These are phyloP conservation scores for Populus tremula DNA, from an alignment of 345 rosid species.

Conservation along the genomic window DNA sequence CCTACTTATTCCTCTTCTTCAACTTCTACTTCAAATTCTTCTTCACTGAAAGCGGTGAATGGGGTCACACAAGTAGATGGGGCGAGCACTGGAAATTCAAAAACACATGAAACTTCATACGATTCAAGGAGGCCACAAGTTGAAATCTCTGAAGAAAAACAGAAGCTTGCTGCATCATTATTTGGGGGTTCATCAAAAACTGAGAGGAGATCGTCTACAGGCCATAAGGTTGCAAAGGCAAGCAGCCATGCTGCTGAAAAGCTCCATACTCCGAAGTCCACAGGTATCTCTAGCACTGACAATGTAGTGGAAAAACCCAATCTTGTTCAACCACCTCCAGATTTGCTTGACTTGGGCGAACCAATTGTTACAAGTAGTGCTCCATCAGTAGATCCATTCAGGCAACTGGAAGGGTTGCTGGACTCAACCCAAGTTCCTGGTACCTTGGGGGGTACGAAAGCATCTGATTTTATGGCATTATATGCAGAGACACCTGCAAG, in stretches of 20 bases:
- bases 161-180: constrained; percentile 96
- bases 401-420: constrained; percentile 77
- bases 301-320: constrained; percentile 33
- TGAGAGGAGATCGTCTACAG: constrained; percentile 58
- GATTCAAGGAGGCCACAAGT: constrained; percentile 59
- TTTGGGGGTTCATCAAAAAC: constrained; percentile 75
- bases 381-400: constrained; percentile 67
- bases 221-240: constrained; percentile 51
- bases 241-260: constrained; percentile 39
- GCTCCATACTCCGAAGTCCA: constrained; percentile 25
- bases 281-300: constrained; percentile 1
- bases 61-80: constrained; percentile 42
- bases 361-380: constrained; percentile 37
- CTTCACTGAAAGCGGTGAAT: constrained; percentile 50
- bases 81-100: constrained; percentile 42
- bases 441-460: constrained; percentile 18
- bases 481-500: constrained; percentile 40
- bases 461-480: constrained; percentile 52
- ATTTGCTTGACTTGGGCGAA: constrained; percentile 88
- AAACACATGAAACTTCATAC: constrained; percentile 42
- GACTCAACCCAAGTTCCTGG: constrained; percentile 37
- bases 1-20: constrained; percentile 54
- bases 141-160: constrained; percentile 77
- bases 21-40: constrained; percentile 46
- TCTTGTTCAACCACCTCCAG: constrained; percentile 66